A percentile compares a stretch with the other conserved stretches of the same genome.
phyloP scores from a whole-genome alignment of 192 early-diverging fungal genomes.

The Coemansia sp. region DNA sequence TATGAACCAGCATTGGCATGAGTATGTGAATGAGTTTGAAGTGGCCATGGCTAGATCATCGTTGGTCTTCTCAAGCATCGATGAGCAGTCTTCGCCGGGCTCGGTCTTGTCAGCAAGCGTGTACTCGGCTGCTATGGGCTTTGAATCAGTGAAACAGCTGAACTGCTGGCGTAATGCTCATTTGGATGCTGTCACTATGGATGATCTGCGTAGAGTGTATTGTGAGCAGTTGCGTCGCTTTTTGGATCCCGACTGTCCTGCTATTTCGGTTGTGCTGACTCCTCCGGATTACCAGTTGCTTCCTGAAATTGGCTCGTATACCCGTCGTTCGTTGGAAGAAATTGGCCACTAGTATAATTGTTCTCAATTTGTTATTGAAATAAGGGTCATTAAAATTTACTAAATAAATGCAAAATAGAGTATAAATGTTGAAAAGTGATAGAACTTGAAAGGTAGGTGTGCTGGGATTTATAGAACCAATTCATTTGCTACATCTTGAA shows the following conservation, averaged over 20 bases:
- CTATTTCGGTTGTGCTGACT: constrained; percentile 21
- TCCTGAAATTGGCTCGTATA: constrained; percentile 28
- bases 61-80: constrained; percentile 12
- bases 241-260: constrained; percentile 19
- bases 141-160: constrained; percentile 9
- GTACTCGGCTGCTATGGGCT: constrained; percentile 22
- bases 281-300: constrained; percentile 29
- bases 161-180: constrained; percentile 32
- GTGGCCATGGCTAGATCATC: constrained; percentile 39
- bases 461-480: no score
- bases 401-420: no score
- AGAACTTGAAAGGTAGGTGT: no score
- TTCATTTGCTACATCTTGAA: no score
- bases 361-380: no score
- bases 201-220: constrained; percentile 38
- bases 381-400: no score
- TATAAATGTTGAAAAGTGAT: no score
- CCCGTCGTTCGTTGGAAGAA: constrained; percentile 16
- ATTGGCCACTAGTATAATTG: neutral
- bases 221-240: constrained; percentile 25
- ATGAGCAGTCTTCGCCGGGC: constrained; percentile 15
- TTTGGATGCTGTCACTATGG: constrained; percentile 15
- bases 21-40: constrained; percentile 43
- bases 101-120: constrained; percentile 17
- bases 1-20: constrained; percentile 24